Base-by-base conservation (phyloP, 2,329 filamentous ascomycete species). In the Oidium heveae region DNA sequence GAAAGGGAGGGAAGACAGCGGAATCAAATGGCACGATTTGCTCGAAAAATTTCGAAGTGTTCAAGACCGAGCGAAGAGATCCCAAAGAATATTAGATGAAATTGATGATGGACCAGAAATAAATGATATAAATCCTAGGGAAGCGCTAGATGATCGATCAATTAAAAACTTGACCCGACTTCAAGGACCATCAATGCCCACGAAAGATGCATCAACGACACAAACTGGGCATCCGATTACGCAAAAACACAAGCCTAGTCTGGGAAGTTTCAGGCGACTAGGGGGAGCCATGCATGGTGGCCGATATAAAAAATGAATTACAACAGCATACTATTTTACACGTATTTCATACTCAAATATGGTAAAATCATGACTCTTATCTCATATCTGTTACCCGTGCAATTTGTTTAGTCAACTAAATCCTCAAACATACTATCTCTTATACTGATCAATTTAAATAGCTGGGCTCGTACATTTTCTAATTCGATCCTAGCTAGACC, bases 31-130 rank as follows among this genome's bases (percentile, higher is more conserved):
- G 91, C 78, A 76, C 2, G 91, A 98, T 61, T 73, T 98, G 37
- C 74, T 98, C 5, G 91, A 98, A 59, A 94, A 95, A 64, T 98
- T 98, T 69, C 84, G 85, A 60, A 78, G 75, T 54, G 89, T 93
- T 1, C 91, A 98, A 64, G 91, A 98, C 61, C 80, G 79, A 57
- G 84, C 88, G 6, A 76, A 87, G 55, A 75, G 86, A 54, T 72
- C 77, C 13, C 82, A 86, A 63, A 72, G 79, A 56, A 67, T 69
- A 66, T 70, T 57, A 63, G 68, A 36, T 59, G 61, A 68, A 22
- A 61, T 76, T 54, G 72, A 72, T 52, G 66, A 72, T 49, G 69
- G 72, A n/a, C 20, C 36, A 16, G 54, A 47, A 8, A 39, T 53
- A 28, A 39, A 46, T 46, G 50, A 18, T 16, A 52, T 39, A 15